phyloP scores from a whole-genome alignment of 768 basidiomycete species.

The Suillus subaureus region DNA sequence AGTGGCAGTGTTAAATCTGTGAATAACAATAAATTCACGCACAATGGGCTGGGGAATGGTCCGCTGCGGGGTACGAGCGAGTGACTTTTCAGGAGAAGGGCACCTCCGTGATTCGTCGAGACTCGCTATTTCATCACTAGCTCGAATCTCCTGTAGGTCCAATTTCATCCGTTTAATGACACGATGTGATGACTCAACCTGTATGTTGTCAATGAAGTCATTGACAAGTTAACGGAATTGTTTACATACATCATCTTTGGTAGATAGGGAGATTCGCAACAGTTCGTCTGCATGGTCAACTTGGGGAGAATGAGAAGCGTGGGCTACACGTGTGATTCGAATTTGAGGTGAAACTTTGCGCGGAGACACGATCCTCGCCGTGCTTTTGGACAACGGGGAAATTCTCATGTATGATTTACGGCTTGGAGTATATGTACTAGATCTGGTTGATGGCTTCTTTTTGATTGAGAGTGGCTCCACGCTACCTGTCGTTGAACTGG shows the following conservation, averaged over 20 bases:
- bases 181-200: conserved; percentile 75
- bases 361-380: conserved; percentile 48
- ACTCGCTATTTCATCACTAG: conserved; percentile 16
- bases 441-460: conserved; percentile 74
- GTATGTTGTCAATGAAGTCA: conserved; percentile 9
- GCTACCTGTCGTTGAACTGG: conserved; percentile 38
- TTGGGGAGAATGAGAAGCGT: conserved; percentile 28
- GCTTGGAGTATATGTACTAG: conserved; percentile 37
- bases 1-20: conserved; percentile 4
- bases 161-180: conserved; percentile 75
- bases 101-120: conserved; percentile 46
- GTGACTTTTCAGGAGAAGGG: conserved; percentile 58
- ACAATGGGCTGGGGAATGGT: conserved; percentile 45
- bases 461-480: conserved; percentile 84
- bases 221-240: neutral
- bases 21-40: conserved; percentile 15
- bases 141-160: conserved; percentile 54
- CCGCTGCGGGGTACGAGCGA: conserved; percentile 49
- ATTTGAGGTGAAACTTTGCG: conserved; percentile 59
- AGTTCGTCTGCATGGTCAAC: conserved; percentile 48
- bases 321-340: conserved; percentile 31
- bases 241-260: conserved; percentile 65
- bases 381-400: conserved; percentile 54
- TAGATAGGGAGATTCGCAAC: conserved; percentile 51
- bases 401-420: conserved; percentile 43